These are phyloP conservation scores for Bryum argenteum DNA, from an alignment of 225 moss, liverwort and hornwort species.

Conservation along the genomic window DNA sequence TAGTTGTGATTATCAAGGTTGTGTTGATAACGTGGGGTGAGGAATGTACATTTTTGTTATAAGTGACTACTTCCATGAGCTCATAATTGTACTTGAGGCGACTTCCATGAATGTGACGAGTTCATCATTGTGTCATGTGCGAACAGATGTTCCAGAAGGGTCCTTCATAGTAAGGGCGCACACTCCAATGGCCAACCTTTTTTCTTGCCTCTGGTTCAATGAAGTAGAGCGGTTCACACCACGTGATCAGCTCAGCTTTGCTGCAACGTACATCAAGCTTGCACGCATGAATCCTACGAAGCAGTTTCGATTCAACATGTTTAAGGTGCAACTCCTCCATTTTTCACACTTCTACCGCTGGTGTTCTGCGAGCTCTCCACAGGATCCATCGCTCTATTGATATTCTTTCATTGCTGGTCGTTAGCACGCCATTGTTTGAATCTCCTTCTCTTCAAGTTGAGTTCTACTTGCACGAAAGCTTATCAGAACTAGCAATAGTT, in stretches of 20 bases:
- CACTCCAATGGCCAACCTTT: slow-evolving; percentile 91
- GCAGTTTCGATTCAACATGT: slow-evolving; percentile 78
- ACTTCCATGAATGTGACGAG: slow-evolving; percentile 2
- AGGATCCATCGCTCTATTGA: not conserved
- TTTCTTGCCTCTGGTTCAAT: slow-evolving; percentile 98
- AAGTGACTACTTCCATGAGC: not conserved
- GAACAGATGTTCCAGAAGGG: slow-evolving; percentile 88
- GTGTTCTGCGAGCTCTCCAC: not conserved
- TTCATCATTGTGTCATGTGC: slow-evolving; percentile 31
- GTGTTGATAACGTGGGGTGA: not conserved
- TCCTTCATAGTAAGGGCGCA: slow-evolving; percentile 95
- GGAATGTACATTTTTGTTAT: not conserved
- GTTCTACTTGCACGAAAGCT: not conserved
- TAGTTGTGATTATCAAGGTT: not conserved
- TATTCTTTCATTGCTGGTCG: not conserved
- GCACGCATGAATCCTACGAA: slow-evolving; percentile 68
- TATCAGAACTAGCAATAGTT: not conserved
- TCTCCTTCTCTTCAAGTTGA: not conserved
- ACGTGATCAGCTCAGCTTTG: slow-evolving; percentile 95
- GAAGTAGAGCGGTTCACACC: slow-evolving; percentile 96
- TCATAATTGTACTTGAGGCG: not conserved
- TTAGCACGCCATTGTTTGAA: not conserved
- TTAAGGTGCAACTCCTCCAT: slow-evolving; percentile 55
- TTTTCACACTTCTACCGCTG: not conserved
- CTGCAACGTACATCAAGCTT: slow-evolving; percentile 88